Conservation (phyloP, 768 basidiomycete species). For the Boletus patriciae region DNA sequence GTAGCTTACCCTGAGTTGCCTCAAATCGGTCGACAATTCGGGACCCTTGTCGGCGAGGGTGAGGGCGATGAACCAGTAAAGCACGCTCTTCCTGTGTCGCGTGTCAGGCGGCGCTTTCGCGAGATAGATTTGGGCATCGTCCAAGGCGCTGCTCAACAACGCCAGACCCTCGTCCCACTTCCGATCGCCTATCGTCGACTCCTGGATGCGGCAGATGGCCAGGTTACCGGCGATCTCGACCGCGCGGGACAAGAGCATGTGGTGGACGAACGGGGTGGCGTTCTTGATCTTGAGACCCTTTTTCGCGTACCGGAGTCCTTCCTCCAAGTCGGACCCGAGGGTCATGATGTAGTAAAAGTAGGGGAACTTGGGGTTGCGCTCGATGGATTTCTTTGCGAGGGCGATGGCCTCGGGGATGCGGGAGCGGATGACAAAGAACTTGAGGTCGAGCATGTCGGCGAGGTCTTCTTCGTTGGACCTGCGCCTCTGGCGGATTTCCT, state of each 20-base stretch:
- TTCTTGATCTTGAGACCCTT: conserved; percentile 61
- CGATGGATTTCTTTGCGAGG: conserved; percentile 46
- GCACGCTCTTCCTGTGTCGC: conserved; percentile 56
- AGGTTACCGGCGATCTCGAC: conserved; percentile 60
- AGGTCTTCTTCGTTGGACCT: conserved; percentile 44
- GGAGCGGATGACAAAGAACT: conserved; percentile 51
- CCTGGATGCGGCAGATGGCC: conserved; percentile 50
- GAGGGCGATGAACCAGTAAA: conserved; percentile 60
- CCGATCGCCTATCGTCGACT: conserved; percentile 39
- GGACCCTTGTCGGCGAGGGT: conserved; percentile 52
- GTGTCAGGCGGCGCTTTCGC: conserved; percentile 60
- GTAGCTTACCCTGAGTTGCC: conserved; percentile 49
- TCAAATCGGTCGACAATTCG: conserved; percentile 48
- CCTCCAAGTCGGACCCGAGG: conserved; percentile 45
- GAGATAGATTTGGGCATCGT: conserved; percentile 59
- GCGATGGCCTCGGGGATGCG: conserved; percentile 49
- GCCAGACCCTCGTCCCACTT: conserved; percentile 63
- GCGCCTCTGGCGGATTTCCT: conserved; percentile 49
- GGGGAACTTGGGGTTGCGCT: conserved; percentile 56
- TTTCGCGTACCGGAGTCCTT: conserved; percentile 62
- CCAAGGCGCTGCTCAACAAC: conserved; percentile 57
- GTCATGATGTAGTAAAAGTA: conserved; percentile 67
- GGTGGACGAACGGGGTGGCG: conserved; percentile 55
- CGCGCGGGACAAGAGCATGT: conserved; percentile 59
- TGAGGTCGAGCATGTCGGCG: conserved; percentile 68